Percentiles rank a stretch among this genome's conserved stretches.
These are phyloP conservation scores for Chrysanthemum seticuspe DNA, from an alignment of 129 eudicot genomes.

Conservation along the genomic window DNA sequence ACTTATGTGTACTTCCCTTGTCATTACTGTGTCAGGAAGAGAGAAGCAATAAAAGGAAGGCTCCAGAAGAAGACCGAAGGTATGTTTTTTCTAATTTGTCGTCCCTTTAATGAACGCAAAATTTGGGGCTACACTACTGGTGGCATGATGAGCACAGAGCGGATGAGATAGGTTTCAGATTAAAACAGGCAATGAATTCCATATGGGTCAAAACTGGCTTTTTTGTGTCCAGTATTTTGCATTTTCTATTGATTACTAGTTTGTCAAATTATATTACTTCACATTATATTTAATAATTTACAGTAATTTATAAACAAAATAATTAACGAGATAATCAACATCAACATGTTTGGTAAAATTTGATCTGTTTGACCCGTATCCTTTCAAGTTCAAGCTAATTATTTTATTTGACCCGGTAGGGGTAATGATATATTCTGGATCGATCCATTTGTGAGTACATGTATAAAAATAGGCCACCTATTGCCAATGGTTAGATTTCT, in stretches of 20 bases:
- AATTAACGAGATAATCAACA: too few species aligned
- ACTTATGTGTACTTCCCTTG: conserved; percentile 13
- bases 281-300: too few species aligned
- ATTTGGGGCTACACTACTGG: neutral
- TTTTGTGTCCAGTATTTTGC: too few species aligned
- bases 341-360: too few species aligned
- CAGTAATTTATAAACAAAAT: too few species aligned
- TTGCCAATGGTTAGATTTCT: neutral
- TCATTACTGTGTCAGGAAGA: conserved; percentile 69
- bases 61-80: conserved; percentile 83
- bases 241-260: neutral
- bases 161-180: neutral
- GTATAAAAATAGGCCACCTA: neutral
- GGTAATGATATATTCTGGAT: neutral
- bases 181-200: too few species aligned
- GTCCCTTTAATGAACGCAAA: neutral
- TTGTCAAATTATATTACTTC: neutral
- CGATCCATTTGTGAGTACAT: neutral
- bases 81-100: conserved; percentile 14
- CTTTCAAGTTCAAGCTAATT: neutral
- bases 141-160: neutral
- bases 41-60: conserved; percentile 72
- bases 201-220: too few species aligned
- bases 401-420: neutral
- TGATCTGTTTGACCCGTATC: too few species aligned